Percentiles rank a stretch among this genome's conserved stretches.
These are phyloP conservation scores for Pestalotiopsis sp. DNA, from an alignment of 2,329 filamentous ascomycete genomes.

Conservation along the genomic window DNA sequence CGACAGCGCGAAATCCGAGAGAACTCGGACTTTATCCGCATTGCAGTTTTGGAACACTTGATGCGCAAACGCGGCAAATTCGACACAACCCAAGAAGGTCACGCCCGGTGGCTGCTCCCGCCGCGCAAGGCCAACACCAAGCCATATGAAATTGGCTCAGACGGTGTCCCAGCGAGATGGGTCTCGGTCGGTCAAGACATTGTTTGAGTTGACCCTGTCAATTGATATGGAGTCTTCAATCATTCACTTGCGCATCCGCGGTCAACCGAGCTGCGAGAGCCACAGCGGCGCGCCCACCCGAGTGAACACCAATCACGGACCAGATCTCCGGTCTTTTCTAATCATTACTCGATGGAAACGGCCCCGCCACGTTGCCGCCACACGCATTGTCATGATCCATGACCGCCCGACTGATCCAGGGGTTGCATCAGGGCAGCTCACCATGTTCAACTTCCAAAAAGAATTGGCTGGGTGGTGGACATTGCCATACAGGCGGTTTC, in stretches of 20 bases:
- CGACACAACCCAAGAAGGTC: constrained; percentile 66
- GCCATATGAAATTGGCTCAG: constrained; percentile 58
- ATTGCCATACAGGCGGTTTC: background rate
- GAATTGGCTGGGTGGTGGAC: background rate
- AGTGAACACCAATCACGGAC: constrained; percentile 1
- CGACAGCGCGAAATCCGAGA: constrained; percentile 71
- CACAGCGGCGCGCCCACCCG: background rate
- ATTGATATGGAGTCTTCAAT: background rate
- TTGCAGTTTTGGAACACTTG: constrained; percentile 73
- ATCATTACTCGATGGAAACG: constrained; percentile 12
- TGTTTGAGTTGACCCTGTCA: background rate
- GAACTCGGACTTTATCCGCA: constrained; percentile 71
- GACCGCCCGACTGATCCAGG: background rate
- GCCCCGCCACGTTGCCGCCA: background rate
- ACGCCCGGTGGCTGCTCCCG: constrained; percentile 70
- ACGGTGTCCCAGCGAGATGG: constrained; percentile 65
- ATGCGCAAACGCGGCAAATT: constrained; percentile 71
- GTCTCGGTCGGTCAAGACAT: constrained; percentile 39
- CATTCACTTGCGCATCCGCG: background rate
- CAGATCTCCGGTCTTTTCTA: background rate
- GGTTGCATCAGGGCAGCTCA: background rate
- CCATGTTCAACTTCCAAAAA: background rate
- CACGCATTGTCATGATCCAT: background rate
- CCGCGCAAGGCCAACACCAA: constrained; percentile 59
- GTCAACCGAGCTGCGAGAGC: background rate